Base-by-base conservation (phyloP, 1,139 yeast genomes). In the Lodderomyces metapsilosis region DNA sequence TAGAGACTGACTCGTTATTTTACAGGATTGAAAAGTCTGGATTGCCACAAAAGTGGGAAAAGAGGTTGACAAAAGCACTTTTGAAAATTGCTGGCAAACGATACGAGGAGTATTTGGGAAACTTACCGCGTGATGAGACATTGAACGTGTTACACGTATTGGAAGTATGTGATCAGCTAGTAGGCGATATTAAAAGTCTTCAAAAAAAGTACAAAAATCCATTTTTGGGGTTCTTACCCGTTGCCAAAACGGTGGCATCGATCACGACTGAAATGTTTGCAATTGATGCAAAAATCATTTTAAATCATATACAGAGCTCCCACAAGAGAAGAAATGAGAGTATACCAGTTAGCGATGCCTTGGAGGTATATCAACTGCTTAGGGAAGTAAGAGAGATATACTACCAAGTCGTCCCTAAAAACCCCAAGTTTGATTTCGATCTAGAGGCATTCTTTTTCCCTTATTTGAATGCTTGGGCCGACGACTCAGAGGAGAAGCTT, bases 201-300 rank as follows among this genome's bases (percentile, higher is more conserved):
- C 88, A 83, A 48, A 82, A 79, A 49, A 61, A 80, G 45, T 86
- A 82, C 56, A 79, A 78, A 38, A 68, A 64, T 36, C 85, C 89
- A 0, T 61, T 87, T 16, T 61, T 86, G 35, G 89, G 82, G 13
- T 69, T 69, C 41, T 61, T 86, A 8, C 62, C 74, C 37, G 77
- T 86, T 30, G 65, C 88, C 4, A 64, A 68, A 39, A 71, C 80
- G 0, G 76, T 79, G 11, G 84, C 83, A 0, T 70, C 75, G 1
- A 71, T 80, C 5, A 72, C 82, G 15, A 72, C 84, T 8, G 73
- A 76, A 2, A 74, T 84, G 59, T 80, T 84, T 55, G 78, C 82
- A 0, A 75, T 78, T 2, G 95, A 87, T 56, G 72, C 85, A 1
- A 69, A 74, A 44, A 76, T 79, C 30, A 82, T 87, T 62, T 61